These are phyloP conservation scores for Allium sativum DNA, from an alignment of 106 monocot genomes.

Conservation along the genomic window DNA sequence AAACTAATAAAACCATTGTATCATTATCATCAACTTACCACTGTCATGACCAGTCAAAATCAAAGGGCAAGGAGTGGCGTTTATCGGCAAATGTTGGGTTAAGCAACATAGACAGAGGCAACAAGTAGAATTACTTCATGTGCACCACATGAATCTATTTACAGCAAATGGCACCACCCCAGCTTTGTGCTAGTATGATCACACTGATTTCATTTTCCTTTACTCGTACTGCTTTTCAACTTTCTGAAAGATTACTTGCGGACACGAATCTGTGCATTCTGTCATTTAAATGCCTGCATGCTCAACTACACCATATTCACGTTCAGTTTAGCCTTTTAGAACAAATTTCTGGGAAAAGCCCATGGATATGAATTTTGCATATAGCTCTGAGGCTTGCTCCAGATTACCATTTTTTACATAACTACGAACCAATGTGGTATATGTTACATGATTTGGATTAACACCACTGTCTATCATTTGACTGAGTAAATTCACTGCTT, in stretches of 20 bases:
- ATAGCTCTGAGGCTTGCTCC: constrained; percentile 41
- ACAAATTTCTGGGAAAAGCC: constrained; percentile 28
- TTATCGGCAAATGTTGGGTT: too few species aligned
- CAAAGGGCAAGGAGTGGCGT: too few species aligned
- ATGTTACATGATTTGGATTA: constrained; percentile 67
- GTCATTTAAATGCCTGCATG: not conserved
- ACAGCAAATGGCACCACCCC: too few species aligned
- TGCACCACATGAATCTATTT: too few species aligned
- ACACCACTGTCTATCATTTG: constrained; percentile 66
- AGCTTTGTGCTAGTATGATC: too few species aligned
- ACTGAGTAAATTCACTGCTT: constrained; percentile 40
- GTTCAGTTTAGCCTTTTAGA: constrained; percentile 12
- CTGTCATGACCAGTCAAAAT: too few species aligned
- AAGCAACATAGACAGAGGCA: too few species aligned
- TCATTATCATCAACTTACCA: too few species aligned
- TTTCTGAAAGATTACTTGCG: not conserved
- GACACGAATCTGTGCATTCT: constrained; percentile 16
- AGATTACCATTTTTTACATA: constrained; percentile 43
- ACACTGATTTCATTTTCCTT: too few species aligned
- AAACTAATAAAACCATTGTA: too few species aligned
- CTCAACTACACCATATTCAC: not conserved
- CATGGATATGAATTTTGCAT: constrained; percentile 69
- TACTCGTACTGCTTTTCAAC: too few species aligned
- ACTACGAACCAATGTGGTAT: constrained; percentile 38
- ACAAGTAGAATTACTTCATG: too few species aligned